A percentile compares a stretch with the other conserved stretches of the same genome.
These are phyloP conservation scores for Kazachstania africana DNA, from an alignment of 805 yeast genomes.

Conservation along the genomic window DNA sequence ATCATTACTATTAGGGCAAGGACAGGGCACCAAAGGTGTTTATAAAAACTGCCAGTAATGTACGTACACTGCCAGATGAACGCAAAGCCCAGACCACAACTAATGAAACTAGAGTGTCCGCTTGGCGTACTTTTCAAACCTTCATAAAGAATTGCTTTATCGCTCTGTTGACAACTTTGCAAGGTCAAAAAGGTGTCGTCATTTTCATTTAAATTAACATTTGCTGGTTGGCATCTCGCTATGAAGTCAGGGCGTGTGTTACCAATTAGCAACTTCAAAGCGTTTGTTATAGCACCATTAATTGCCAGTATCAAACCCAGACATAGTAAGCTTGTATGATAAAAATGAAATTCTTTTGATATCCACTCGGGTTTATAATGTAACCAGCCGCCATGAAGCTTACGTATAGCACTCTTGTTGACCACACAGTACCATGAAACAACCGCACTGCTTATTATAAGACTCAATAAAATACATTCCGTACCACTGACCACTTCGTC, in stretches of 20 bases:
- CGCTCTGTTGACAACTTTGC: conserved; percentile 12
- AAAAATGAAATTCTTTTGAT: conserved; percentile 14
- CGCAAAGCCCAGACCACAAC: conserved; percentile 13
- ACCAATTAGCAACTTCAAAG: conserved; percentile 16
- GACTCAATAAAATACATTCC: conserved; percentile 13
- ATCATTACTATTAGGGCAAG: conserved; percentile 17
- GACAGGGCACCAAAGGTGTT: conserved; percentile 20
- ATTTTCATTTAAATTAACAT: conserved; percentile 2
- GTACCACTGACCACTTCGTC: conserved; percentile 14
- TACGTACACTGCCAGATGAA: conserved; percentile 17
- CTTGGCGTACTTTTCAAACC: conserved; percentile 25
- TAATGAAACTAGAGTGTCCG: conserved; percentile 22
- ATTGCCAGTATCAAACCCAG: conserved; percentile 12
- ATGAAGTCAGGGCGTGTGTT: conserved; percentile 24
- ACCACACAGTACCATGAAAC: conserved; percentile 11
- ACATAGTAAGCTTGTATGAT: conserved; percentile 13
- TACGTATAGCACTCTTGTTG: conserved; percentile 1
- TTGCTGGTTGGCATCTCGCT: conserved; percentile 19
- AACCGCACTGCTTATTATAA: conserved; percentile 4
- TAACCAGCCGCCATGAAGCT: conserved; percentile 4
- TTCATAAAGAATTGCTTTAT: conserved; percentile 13
- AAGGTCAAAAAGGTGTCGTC: conserved; percentile 1
- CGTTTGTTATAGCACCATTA: conserved; percentile 18
- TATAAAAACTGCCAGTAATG: conserved; percentile 6
- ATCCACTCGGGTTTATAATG: conserved; percentile 10